Evolutionary conservation across 257 asterid species (phyloP).

Genomic region (Solanum raphanifolium): DNA sequence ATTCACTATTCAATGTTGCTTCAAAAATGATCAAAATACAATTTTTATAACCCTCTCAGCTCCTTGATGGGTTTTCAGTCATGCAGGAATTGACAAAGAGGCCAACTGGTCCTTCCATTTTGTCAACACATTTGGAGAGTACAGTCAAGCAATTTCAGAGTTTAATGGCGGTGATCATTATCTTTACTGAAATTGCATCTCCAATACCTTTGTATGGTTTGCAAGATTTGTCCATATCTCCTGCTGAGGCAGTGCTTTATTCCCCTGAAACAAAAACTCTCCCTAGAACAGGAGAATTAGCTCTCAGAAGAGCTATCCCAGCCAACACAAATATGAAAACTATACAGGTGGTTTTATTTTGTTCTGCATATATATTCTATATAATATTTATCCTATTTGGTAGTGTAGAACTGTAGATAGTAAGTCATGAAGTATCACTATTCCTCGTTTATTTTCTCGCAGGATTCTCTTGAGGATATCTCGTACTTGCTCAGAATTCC

Average conservation of each 20-base stretch:
- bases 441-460: not conserved
- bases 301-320: slow-evolving; percentile 94
- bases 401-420: not conserved
- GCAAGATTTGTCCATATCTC: slow-evolving; percentile 33
- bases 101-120: slow-evolving; percentile 8
- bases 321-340: slow-evolving; percentile 92
- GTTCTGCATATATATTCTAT: not conserved
- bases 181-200: slow-evolving; percentile 55
- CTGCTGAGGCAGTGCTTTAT: slow-evolving; percentile 89
- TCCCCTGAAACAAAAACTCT: slow-evolving; percentile 84
- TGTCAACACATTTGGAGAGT: slow-evolving; percentile 21
- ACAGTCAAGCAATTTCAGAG: slow-evolving; percentile 38
- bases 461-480: slow-evolving; percentile 93
- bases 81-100: slow-evolving; percentile 45
- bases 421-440: not conserved
- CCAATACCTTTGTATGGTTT: slow-evolving; percentile 45
- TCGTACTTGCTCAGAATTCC: slow-evolving; percentile 96
- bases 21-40: not conserved
- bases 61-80: slow-evolving; percentile 12
- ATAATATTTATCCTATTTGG: not conserved
- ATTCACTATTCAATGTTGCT: not conserved
- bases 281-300: slow-evolving; percentile 95
- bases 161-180: slow-evolving; percentile 32
- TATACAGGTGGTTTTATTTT: slow-evolving; percentile 48
- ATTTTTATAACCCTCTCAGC: not conserved